Conservation (phyloP, 306 rosid species). For the Vigna hirtella region DNA sequence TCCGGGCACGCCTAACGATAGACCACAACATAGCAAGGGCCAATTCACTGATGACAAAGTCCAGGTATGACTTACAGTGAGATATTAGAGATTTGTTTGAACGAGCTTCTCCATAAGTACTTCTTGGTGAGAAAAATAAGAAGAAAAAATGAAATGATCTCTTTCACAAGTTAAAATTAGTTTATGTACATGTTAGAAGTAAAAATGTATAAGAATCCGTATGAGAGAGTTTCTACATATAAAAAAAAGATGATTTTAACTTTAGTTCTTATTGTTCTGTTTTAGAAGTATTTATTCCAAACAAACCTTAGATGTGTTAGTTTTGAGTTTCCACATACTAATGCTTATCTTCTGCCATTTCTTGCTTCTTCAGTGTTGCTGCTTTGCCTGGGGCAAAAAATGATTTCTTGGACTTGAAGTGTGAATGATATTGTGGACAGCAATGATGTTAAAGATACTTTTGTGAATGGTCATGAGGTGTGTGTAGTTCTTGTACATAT, state of each 20-base stretch:
- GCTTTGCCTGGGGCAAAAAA: constrained; percentile 69
- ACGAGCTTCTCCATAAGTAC: too few species aligned
- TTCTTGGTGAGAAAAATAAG: neutral
- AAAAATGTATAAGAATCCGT: too few species aligned
- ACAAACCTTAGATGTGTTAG: too few species aligned
- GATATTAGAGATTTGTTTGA: neutral
- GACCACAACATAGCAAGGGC: constrained; percentile 43
- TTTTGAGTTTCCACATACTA: constrained; percentile 7
- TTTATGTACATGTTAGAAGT: neutral
- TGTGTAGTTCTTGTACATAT: constrained; percentile 67
- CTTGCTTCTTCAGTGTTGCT: constrained; percentile 67
- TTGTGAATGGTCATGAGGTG: constrained; percentile 51
- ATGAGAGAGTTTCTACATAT: too few species aligned
- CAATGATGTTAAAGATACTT: constrained; percentile 33
- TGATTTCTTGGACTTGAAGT: constrained; percentile 49
- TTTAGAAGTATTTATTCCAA: too few species aligned
- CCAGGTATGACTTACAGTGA: constrained; percentile 48
- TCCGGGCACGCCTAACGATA: constrained; percentile 56
- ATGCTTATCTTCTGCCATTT: constrained; percentile 40
- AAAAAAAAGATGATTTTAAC: too few species aligned
- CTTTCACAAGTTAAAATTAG: neutral
- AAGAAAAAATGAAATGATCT: too few species aligned
- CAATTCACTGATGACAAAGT: constrained; percentile 47
- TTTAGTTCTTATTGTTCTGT: too few species aligned
- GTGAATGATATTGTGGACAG: constrained; percentile 43